phyloP scores from a whole-genome alignment of 192 early-diverging fungal species.

The Dissophora ornata region DNA sequence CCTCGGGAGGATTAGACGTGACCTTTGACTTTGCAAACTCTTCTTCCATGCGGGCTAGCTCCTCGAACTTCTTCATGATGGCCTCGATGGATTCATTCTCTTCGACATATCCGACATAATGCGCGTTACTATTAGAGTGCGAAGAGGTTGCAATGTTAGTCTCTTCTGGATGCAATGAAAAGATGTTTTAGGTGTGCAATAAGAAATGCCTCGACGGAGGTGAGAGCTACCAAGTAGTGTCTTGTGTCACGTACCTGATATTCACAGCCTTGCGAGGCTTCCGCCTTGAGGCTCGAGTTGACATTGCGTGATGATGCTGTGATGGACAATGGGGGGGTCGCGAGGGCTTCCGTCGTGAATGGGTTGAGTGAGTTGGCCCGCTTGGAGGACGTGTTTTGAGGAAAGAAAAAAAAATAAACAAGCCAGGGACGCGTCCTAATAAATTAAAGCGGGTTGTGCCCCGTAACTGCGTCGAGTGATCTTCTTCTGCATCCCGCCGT shows the following conservation, averaged over 20 bases:
- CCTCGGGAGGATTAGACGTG: conserved; percentile 11
- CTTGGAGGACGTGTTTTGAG: conserved; percentile 7
- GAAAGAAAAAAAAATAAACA: not conserved
- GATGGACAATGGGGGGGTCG: too few relatives aligned
- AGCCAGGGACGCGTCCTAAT: too few relatives aligned
- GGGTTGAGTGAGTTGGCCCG: too few relatives aligned
- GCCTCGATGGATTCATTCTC: conserved; percentile 96
- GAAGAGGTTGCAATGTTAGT: too few relatives aligned
- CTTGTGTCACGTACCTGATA: conserved; percentile 23
- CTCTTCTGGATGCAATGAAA: too few relatives aligned
- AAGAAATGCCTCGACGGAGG: too few relatives aligned
- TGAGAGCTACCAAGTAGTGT: too few relatives aligned
- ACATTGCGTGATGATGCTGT: conserved; percentile 18
- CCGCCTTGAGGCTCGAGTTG: conserved; percentile 31
- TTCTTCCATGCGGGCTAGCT: conserved; percentile 88
- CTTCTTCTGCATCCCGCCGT: too few relatives aligned
- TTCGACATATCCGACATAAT: conserved; percentile 97
- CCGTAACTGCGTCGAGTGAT: too few relatives aligned
- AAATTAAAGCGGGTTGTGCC: conserved; percentile 4
- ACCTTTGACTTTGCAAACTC: conserved; percentile 69
- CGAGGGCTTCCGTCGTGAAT: too few relatives aligned
- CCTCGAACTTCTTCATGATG: conserved; percentile 99
- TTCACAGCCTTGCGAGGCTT: conserved; percentile 46
- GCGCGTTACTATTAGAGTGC: conserved; percentile 63
- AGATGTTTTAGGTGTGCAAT: too few relatives aligned